Conservation (phyloP, 352 stramenopile genomes). For the Globisporangium middletonii region DNA sequence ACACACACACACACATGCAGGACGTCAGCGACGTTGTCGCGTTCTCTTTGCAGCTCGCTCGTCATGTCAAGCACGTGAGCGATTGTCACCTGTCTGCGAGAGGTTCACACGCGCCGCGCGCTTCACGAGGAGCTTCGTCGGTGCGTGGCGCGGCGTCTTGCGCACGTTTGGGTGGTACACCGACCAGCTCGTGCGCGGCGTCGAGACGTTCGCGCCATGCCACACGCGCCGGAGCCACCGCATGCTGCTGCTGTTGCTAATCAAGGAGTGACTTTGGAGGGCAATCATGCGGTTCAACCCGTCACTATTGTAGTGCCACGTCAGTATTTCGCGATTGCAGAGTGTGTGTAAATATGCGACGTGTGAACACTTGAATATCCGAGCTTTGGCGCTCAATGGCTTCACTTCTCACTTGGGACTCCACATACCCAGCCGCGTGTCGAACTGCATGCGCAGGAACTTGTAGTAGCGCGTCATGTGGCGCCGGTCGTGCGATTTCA, state of each 20-base stretch:
- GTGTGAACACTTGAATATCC: too few relatives aligned
- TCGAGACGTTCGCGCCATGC: slow-evolving; percentile 6
- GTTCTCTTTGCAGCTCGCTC: too few relatives aligned
- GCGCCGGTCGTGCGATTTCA: slow-evolving; percentile 72
- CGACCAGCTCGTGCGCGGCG: slow-evolving; percentile 42
- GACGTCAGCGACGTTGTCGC: too few relatives aligned
- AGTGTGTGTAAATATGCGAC: too few relatives aligned
- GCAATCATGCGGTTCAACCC: neutral
- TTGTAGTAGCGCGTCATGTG: slow-evolving; percentile 79
- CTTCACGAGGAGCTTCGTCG: slow-evolving; percentile 29
- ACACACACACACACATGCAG: neutral
- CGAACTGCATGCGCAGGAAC: slow-evolving; percentile 86
- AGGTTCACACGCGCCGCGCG: slow-evolving; percentile 30
- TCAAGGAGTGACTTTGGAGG: neutral
- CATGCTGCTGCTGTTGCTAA: slow-evolving; percentile 9
- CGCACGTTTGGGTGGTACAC: slow-evolving; percentile 34
- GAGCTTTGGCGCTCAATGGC: too few relatives aligned
- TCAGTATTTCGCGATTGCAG: neutral
- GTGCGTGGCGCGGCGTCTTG: slow-evolving; percentile 20
- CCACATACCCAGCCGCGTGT: slow-evolving; percentile 86
- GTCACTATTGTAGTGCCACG: neutral
- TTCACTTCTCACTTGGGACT: slow-evolving; percentile 57
- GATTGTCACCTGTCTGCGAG: slow-evolving; percentile 31
- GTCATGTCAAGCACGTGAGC: too few relatives aligned
- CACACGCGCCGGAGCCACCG: slow-evolving; percentile 25